phyloP scores from a whole-genome alignment of 2,329 filamentous ascomycete genomes.

The Corniculantispora saksenae region DNA sequence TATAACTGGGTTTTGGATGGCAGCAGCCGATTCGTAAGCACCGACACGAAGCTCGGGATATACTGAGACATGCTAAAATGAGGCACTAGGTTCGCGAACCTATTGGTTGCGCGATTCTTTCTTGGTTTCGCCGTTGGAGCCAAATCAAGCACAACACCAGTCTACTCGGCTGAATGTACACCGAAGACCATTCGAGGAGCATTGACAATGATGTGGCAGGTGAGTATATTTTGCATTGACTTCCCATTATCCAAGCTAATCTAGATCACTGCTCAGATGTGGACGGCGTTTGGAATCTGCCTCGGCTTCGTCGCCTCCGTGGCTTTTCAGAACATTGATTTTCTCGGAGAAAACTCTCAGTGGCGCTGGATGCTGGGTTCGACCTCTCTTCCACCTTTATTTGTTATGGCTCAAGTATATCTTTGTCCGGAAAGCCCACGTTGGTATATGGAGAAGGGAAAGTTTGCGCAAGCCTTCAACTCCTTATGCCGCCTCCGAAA shows the following conservation, averaged over 20 bases:
- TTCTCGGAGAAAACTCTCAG: conserved; percentile 36
- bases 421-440: conserved; percentile 53
- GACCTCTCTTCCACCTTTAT: conserved; percentile 51
- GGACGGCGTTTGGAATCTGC: conserved; percentile 40
- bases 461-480: conserved; percentile 45
- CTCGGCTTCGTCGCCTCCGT: conserved; percentile 36
- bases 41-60: not conserved
- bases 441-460: conserved; percentile 52
- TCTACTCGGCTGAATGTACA: conserved; percentile 34
- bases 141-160: conserved; percentile 31
- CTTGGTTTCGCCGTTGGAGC: conserved; percentile 34
- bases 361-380: conserved; percentile 43
- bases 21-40: conserved; percentile 33
- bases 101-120: conserved; percentile 30
- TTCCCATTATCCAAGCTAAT: not conserved
- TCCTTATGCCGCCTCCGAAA: conserved; percentile 49
- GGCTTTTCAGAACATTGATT: conserved; percentile 26
- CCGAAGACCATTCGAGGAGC: conserved; percentile 23
- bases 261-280: conserved; percentile 24
- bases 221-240: not conserved
- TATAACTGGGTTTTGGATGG: conserved; percentile 58
- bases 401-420: conserved; percentile 48
- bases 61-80: not conserved
- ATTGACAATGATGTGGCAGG: conserved; percentile 17
- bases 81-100: conserved; percentile 20